Evolutionary conservation across 768 basidiomycete species (phyloP), one percentile per base, ranked within the genome.

Genomic region (Suillus spraguei): DNA sequence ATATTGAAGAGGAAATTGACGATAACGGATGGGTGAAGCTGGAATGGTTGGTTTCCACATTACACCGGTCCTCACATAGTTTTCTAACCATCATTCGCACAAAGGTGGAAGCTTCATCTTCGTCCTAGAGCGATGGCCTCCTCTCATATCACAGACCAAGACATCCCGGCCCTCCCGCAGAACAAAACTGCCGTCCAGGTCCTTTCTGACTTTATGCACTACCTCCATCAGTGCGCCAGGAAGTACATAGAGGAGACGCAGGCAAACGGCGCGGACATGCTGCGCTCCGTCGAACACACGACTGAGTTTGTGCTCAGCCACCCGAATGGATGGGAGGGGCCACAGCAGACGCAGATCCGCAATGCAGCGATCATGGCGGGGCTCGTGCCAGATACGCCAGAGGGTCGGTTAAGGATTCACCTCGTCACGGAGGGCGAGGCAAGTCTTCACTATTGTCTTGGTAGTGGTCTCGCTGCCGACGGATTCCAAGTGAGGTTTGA

Each of bases 381-480:
- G 10, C 70, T 83, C 1, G 69, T 83, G 4, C 76, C 77, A 0
- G 75, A 79, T 65, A 76, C 71, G 5, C 62, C 67, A 20, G 70
- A 67, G 22, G 83, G 79, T 0, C 75, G 77, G 62, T 59, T 70
- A 47, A 77, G 79, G 16, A 69, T 85, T 22, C 72, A 74, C 28
- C 81, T 84, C 33, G 80, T 85, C 14, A 80, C 81, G 1, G 85
- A 86, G 62, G 84, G 83, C 38, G 85, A 86, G 68, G 84, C 84
- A 0, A 81, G 80, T 70, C 69, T 85, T 13, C 83, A 85, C 66
- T 85, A 75, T 61, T 82, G 81, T 47, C 64, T 85, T 58, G 74
- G 73, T 7, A 77, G 74, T 59, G 80, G 77, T 0, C 68, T 79
- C 44, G 69, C 70, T 0, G 66, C 69, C 33, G 68, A 70, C 54